Evolutionary conservation across 306 rosid species (phyloP).

Genomic region (Morella rubra): DNA sequence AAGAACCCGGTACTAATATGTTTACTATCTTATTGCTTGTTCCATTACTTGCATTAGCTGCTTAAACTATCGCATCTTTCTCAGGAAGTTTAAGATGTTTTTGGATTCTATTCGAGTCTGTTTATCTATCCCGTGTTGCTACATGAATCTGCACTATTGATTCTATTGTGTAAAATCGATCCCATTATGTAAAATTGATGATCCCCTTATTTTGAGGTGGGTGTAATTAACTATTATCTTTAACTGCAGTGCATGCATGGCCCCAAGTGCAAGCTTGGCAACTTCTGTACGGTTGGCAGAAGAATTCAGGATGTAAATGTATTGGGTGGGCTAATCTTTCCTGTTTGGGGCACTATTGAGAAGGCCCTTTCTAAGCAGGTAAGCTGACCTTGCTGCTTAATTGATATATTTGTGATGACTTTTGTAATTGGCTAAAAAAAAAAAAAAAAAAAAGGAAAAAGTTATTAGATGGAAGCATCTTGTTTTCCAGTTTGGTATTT

Average conservation of each 20-base stretch:
- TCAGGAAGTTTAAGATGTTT: background rate
- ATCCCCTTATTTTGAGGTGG: too few relatives aligned
- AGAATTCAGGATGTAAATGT: slow-evolving; percentile 97
- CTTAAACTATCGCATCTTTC: background rate
- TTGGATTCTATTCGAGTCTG: background rate
- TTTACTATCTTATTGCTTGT: background rate
- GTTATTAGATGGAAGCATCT: background rate
- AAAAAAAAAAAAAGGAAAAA: background rate
- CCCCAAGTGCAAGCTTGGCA: slow-evolving; percentile 90
- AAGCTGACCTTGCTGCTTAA: slow-evolving; percentile 16
- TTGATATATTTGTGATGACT: slow-evolving; percentile 2
- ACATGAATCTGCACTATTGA: background rate
- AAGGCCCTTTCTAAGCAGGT: slow-evolving; percentile 98
- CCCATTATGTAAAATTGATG: too few relatives aligned
- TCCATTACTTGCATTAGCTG: background rate
- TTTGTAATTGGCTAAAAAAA: slow-evolving; percentile 1
- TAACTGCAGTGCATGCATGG: slow-evolving; percentile 96
- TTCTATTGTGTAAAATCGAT: background rate
- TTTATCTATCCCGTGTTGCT: background rate
- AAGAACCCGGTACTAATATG: too few relatives aligned
- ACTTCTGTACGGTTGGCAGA: slow-evolving; percentile 89
- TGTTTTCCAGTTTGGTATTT: background rate
- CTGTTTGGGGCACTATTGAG: slow-evolving; percentile 94
- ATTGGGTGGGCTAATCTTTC: slow-evolving; percentile 94
- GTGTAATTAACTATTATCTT: slow-evolving; percentile 23